Conservation (phyloP, 2,329 filamentous ascomycete species). For the Magnaporthales sp. region DNA sequence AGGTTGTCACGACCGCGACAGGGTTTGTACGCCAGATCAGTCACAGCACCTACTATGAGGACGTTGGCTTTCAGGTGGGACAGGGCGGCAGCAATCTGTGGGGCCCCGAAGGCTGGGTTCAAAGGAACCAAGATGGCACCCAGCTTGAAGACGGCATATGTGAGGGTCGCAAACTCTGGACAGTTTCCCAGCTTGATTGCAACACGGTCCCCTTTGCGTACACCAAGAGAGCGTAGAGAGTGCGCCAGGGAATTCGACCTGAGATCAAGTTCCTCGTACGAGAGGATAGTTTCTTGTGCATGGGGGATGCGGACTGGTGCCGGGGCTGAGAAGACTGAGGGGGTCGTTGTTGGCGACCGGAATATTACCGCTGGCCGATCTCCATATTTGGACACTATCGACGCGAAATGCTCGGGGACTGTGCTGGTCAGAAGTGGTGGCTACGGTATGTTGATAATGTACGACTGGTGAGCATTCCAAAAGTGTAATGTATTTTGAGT, state of each 20-base stretch:
- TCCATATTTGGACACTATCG: slow-evolving; percentile 54
- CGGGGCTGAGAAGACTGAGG: slow-evolving; percentile 11
- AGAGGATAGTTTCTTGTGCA: slow-evolving; percentile 56
- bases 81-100: slow-evolving; percentile 71
- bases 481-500: not conserved
- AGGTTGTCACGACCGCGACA: slow-evolving; percentile 45
- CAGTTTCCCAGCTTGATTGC: slow-evolving; percentile 82
- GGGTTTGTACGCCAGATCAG: slow-evolving; percentile 65
- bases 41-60: slow-evolving; percentile 79
- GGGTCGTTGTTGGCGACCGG: slow-evolving; percentile 29
- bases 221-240: slow-evolving; percentile 60
- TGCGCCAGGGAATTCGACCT: slow-evolving; percentile 68
- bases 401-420: slow-evolving; percentile 63
- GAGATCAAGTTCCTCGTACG: slow-evolving; percentile 66
- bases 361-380: slow-evolving; percentile 52
- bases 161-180: slow-evolving; percentile 73
- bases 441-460: slow-evolving; percentile 26
- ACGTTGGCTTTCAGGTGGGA: slow-evolving; percentile 64
- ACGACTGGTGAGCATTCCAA: not conserved
- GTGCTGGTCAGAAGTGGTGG: slow-evolving; percentile 59
- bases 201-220: slow-evolving; percentile 75
- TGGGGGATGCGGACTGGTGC: slow-evolving; percentile 41
- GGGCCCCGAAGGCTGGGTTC: slow-evolving; percentile 79
- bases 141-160: slow-evolving; percentile 87
- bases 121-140: slow-evolving; percentile 91